A percentile compares a stretch with the other conserved stretches of the same genome.
Conservation (phyloP, 2,329 filamentous ascomycete genomes). For the Chaetothyriales sp. region DNA sequence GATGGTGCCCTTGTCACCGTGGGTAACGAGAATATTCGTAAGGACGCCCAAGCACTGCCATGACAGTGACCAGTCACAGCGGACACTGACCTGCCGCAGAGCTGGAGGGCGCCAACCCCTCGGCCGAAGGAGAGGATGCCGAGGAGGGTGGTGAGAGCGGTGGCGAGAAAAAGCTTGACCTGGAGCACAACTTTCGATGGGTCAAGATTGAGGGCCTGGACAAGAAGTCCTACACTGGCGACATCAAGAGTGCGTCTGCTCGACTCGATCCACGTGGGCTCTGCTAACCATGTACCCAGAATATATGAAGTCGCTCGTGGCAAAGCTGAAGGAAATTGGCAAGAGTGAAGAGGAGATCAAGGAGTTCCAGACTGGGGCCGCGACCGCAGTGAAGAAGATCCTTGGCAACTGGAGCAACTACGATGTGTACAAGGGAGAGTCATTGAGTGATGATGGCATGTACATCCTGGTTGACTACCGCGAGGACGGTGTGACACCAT, state of each 20-base stretch:
- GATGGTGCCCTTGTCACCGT: conserved; percentile 82
- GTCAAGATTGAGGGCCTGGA: conserved; percentile 36
- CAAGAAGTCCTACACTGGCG: conserved; percentile 71
- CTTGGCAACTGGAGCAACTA: conserved; percentile 90
- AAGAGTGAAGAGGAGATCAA: conserved; percentile 52
- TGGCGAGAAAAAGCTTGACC: conserved; percentile 62
- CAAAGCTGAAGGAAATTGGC: conserved; percentile 47
- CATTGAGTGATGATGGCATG: conserved; percentile 90
- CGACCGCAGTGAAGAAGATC: conserved; percentile 63
- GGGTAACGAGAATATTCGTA: conserved; percentile 58
- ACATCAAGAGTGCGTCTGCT: conserved; percentile 61
- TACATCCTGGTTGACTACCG: conserved; percentile 55
- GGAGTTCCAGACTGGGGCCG: conserved; percentile 64
- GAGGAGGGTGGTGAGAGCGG: conserved; percentile 54
- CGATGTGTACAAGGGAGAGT: conserved; percentile 85
- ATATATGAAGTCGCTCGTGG: conserved; percentile 86
- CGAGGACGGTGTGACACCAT: conserved; percentile 86
- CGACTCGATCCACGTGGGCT: neutral
- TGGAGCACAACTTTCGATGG: conserved; percentile 84
- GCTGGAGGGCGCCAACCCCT: conserved; percentile 74
- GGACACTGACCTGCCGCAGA: conserved; percentile 11
- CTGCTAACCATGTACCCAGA: conserved; percentile 29
- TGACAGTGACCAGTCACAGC: neutral
- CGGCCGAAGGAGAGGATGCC: conserved; percentile 66
- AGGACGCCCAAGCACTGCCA: conserved; percentile 22